Conservation (phyloP, 1,284 basidiomycete genomes). For the Tylopilus microsporus region DNA sequence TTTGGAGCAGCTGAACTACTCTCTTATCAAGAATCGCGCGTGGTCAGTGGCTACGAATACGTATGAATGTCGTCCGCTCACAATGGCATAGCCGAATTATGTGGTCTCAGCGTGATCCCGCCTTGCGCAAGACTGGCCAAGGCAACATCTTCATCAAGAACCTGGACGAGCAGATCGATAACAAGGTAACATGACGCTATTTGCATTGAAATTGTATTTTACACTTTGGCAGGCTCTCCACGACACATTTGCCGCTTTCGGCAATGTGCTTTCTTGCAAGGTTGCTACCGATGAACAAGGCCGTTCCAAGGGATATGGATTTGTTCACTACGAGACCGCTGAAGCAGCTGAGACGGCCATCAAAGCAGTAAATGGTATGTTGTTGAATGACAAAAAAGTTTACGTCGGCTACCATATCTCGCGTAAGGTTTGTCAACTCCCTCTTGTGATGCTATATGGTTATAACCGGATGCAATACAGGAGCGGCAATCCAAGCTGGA, state of each 20-base stretch:
- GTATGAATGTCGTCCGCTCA: conserved; percentile 2
- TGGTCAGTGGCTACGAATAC: conserved; percentile 53
- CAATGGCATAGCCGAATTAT: conserved; percentile 80
- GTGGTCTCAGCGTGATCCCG: conserved; percentile 99
- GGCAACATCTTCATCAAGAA: conserved; percentile 99
- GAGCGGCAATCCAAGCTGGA: conserved; percentile 98
- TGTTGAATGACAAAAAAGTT: conserved; percentile 99
- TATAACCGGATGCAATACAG: conserved; percentile 32
- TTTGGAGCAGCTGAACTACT: conserved; percentile 99
- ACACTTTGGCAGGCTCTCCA: conserved; percentile 73
- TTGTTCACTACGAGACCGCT: conserved; percentile 98
- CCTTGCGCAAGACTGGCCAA: conserved; percentile 98
- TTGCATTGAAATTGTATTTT: conserved; percentile 2
- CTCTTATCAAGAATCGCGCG: conserved; percentile 95
- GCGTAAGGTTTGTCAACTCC: conserved; percentile 66
- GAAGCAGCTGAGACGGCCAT: conserved; percentile 96
- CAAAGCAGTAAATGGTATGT: conserved; percentile 98
- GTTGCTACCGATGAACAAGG: conserved; percentile 94
- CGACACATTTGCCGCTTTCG: conserved; percentile 99
- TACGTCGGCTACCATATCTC: conserved; percentile 98
- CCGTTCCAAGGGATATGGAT: conserved; percentile 93
- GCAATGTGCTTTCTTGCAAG: conserved; percentile 99
- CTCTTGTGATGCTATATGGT: background rate
- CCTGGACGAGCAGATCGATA: conserved; percentile 96
- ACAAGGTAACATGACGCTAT: conserved; percentile 64